Evolutionary conservation across 805 yeast genomes (phyloP).

Genomic region (Ogataea paraovalis): DNA sequence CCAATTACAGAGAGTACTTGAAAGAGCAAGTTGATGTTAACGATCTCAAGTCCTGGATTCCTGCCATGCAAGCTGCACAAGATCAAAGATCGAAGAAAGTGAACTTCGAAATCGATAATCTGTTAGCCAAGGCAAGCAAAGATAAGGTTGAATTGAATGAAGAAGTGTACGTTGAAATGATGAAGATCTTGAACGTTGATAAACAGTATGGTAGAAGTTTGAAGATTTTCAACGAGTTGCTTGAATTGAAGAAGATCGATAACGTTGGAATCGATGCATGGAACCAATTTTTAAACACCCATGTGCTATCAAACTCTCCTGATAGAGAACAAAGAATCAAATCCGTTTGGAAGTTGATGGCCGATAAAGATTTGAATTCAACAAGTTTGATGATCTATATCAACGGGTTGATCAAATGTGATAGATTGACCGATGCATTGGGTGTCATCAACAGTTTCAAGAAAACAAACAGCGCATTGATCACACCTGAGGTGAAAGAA

Average conservation of each 20-base stretch:
- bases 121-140: slow-evolving; percentile 21
- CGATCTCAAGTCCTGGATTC: slow-evolving; percentile 9
- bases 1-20: slow-evolving; percentile 4
- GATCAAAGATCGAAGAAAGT: slow-evolving; percentile 16
- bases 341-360: slow-evolving; percentile 30
- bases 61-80: slow-evolving; percentile 14
- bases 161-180: slow-evolving; percentile 38
- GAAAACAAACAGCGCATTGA: slow-evolving; percentile 29
- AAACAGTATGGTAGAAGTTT: slow-evolving; percentile 36
- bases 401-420: slow-evolving; percentile 41
- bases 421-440: slow-evolving; percentile 40
- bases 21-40: slow-evolving; percentile 20
- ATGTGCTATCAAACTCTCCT: slow-evolving; percentile 22
- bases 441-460: slow-evolving; percentile 33
- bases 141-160: slow-evolving; percentile 36
- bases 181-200: slow-evolving; percentile 42
- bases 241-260: slow-evolving; percentile 27
- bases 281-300: slow-evolving; percentile 49
- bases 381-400: slow-evolving; percentile 47
- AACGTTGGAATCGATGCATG: slow-evolving; percentile 39
- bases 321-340: slow-evolving; percentile 36
- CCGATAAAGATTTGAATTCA: slow-evolving; percentile 39
- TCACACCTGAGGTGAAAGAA: slow-evolving; percentile 40
- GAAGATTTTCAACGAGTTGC: slow-evolving; percentile 48
- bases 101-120: slow-evolving; percentile 10